Evolutionary conservation across 2,329 filamentous ascomycete genomes (phyloP), one percentile per base, ranked within the genome.

Genomic region (Arthrobotrys megalospora): DNA sequence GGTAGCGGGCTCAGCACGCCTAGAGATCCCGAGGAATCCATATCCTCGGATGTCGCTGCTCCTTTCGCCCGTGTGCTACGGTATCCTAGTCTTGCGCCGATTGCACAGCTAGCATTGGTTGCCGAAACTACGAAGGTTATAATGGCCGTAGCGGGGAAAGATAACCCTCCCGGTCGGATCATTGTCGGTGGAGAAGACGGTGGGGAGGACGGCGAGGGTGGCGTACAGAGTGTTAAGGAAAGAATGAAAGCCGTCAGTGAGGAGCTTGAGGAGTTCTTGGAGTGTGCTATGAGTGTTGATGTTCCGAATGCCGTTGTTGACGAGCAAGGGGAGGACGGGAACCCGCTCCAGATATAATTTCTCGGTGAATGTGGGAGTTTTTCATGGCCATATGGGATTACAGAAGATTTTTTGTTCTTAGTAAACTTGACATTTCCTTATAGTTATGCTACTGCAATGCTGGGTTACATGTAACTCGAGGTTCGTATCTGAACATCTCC

Each of bases 221-320:
- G 93, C 0, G 92, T 95, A 11, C 88, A 90, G 5, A 92, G 92
- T 47, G 95, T 98, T 45, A 96, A 95, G 84, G 96, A 98, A 85
- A 98, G 98, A 85, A 86, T 99, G 70, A 97, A 96, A 86, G 97
- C 94, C 1, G 93, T 97, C 1, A 97, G 93, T 80, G 94, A 98
- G 84, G 96, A 98, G 85, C 86, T 98, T 71, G 96, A 98, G 84
- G 96, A 98, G 81, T 98, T 98, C 84, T 91, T 97, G 32, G 93
- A 97, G 82, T 91, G 94, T 28, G 97, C 94, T 82, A 88, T 92
- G 80, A 91, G 93, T 0, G 94, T 96, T 14, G 94, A 97, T 83
- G 92, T 93, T 41, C 75, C 78, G 6, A 78, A 78, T 50, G 75
- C 75, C 14, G 75, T 78, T 50, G 67, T 72, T 19, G 67, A 72